Evolutionary conservation across 2,329 filamentous ascomycete genomes (phyloP), one percentile per base, ranked within the genome.

Genomic region (Aspergillus udagawae): DNA sequence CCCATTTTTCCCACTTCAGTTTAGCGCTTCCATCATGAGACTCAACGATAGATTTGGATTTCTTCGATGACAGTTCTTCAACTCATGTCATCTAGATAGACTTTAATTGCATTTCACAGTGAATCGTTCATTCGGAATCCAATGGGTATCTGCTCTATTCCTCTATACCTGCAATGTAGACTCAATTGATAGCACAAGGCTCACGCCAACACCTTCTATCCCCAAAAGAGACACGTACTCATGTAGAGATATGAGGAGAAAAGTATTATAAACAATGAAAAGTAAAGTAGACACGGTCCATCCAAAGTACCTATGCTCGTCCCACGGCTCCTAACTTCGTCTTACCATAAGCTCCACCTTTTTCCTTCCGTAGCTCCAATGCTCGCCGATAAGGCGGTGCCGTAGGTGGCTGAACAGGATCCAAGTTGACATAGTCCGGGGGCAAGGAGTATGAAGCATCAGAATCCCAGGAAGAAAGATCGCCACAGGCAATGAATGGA

Each of bases 401-500:
- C 38, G 94, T 99, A 0, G 94, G 94, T 28, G 93, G 93, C 72
- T 97, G 94, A 32, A 99, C 85, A 0, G 94, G 94, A 71, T 97
- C 92, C 51, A 97, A 82, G 64, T 89, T 92, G 53, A 95, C 84
- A 69, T 95, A 85, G 63, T 92, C 89, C 59, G 92, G 89, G 0
- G 94, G 92, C 20, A 99, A 80, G 64, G 89, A 85, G 75, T 97
- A 97, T 4, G 92, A 94, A 3, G 94, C 93, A 79, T 99, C 94
- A 0, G 93, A 92, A 77, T 99, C 94, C 77, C 92, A 99, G 10
- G 91, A 87, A 25, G 92, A 95, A 53, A 99, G 81, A 75, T 99
- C 94, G 49, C 94, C 94, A 72, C 94, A 99, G n/a, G 94, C 92
- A 67, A 99, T 84, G 71, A 99, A 99, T 0, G 93, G 92, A 3